Evolutionary conservation across 305 asterid species (phyloP), one percentile per base, ranked within the genome.

Genomic region (Withania somnifera): DNA sequence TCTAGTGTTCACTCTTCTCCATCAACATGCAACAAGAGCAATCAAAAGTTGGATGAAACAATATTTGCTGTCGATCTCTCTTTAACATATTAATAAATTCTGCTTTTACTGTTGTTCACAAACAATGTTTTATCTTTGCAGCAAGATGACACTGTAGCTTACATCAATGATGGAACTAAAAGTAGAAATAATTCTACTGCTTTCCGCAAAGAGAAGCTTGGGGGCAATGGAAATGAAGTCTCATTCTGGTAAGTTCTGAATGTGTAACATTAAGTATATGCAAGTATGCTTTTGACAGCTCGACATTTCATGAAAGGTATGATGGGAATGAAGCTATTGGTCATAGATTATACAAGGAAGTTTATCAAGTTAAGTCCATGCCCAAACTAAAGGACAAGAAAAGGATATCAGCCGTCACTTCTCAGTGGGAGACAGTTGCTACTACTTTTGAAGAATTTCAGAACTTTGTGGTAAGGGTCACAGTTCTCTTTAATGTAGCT

Each of bases 341-440:
- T 32, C 90, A 91, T 83, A 91, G 99, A 89, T 87, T 95, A 66
- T 95, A 95, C 87, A 93, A 91, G 90, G 98, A 93, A 87, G 91
- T 91, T 36, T 77, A 32, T 57, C 20, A 69, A 53, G 78, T 84
- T 86, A 84, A 86, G 83, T 81, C 57, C 28, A 80, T 78, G 83
- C 83, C 82, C 75, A 87, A 61, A 73, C 80, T 75, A 75, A 91
- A 79, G 64, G 83, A 77, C 64, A 86, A 80, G 87, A 88, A 78
- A 76, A 52, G 68, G 14, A 50, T 38, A 54, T 88, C 86, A 52
- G 86, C 83, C 8, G 82, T 90, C 40, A 67, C 51, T 81, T 91
- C 84, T 86, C 89, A 82, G 79, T 95, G 99, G 99, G 97, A 93
- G 87, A 91, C 97, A 82, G 87, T 92, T 69, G 99, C 99, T 40